Percentiles rank a stretch among this genome's conserved stretches.
Conservation (phyloP, 441 rosid genomes). For the Corymbia citriodora region DNA sequence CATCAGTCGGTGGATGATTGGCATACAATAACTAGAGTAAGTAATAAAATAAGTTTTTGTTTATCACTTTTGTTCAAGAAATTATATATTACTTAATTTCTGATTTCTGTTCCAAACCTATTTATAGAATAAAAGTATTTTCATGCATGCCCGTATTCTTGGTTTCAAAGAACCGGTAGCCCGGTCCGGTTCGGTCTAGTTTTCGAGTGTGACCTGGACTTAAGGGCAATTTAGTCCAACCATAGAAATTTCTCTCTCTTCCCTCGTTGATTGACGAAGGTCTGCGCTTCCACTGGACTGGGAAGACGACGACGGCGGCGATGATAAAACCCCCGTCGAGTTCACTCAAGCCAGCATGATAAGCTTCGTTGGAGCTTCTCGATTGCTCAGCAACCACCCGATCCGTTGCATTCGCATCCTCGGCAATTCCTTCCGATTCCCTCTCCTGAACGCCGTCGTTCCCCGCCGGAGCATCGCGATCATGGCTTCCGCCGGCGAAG, state of each 20-base stretch:
- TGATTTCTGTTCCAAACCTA: too few species aligned
- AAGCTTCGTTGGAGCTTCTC: constrained; percentile 22
- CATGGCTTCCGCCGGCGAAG: constrained; percentile 46
- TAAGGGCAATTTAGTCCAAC: neutral
- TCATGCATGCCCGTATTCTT: too few species aligned
- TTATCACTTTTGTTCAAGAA: too few species aligned
- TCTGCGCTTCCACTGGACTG: neutral
- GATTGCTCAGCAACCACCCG: constrained; percentile 20
- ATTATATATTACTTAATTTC: too few species aligned
- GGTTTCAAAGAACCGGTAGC: too few species aligned
- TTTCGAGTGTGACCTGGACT: neutral
- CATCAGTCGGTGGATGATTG: too few species aligned
- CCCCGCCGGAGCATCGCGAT: constrained; percentile 25
- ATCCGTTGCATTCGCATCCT: neutral
- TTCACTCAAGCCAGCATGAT: constrained; percentile 14
- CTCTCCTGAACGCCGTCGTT: neutral
- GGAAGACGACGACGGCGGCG: neutral
- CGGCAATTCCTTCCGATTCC: neutral
- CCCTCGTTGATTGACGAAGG: rapidly evolving
- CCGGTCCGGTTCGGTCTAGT: too few species aligned
- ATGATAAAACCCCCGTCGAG: neutral
- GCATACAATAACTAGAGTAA: too few species aligned
- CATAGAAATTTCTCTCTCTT: neutral
- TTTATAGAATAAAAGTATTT: too few species aligned
- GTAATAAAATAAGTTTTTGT: too few species aligned